Evolutionary conservation across 2,329 filamentous ascomycete species (phyloP).

Genomic region (Alternaria sp.): DNA sequence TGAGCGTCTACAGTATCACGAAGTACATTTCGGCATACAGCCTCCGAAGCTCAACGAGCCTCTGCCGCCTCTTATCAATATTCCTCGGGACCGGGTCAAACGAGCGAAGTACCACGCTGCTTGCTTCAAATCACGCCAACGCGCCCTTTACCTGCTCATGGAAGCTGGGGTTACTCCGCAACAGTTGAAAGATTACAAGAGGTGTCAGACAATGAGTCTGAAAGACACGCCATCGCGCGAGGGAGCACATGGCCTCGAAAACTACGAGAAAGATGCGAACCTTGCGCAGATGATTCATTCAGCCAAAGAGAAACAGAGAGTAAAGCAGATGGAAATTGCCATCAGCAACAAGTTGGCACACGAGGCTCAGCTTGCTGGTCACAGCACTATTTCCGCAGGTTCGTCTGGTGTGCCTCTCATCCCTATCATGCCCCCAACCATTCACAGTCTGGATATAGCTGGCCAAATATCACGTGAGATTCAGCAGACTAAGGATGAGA

Average conservation of each 20-base stretch:
- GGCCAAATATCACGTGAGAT: conserved; percentile 19
- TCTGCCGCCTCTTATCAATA: conserved; percentile 42
- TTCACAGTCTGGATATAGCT: conserved; percentile 12
- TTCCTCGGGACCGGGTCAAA: conserved; percentile 33
- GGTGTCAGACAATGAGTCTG: conserved; percentile 29
- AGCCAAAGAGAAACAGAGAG: conserved; percentile 23
- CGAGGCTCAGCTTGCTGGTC: conserved; percentile 34
- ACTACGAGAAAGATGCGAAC: conserved; percentile 38
- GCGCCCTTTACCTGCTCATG: conserved; percentile 40
- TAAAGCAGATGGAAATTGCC: conserved; percentile 38
- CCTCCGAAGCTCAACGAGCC: conserved; percentile 34
- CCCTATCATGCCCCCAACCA: conserved; percentile 28
- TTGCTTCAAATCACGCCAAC: conserved; percentile 44
- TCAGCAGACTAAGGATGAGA: conserved; percentile 1
- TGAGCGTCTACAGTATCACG: conserved; percentile 43
- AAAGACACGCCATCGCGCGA: conserved; percentile 31
- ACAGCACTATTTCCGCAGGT: conserved; percentile 12
- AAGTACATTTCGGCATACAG: conserved; percentile 43
- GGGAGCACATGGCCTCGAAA: conserved; percentile 28
- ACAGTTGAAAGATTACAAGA: conserved; percentile 42
- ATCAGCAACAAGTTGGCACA: conserved; percentile 36
- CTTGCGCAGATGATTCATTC: conserved; percentile 26
- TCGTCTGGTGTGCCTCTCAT: conserved; percentile 35
- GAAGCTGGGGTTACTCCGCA: conserved; percentile 40
- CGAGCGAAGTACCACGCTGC: conserved; percentile 40